Evolutionary conservation across 805 yeast genomes (phyloP).

Genomic region (Yamadazyma nakazawae): DNA sequence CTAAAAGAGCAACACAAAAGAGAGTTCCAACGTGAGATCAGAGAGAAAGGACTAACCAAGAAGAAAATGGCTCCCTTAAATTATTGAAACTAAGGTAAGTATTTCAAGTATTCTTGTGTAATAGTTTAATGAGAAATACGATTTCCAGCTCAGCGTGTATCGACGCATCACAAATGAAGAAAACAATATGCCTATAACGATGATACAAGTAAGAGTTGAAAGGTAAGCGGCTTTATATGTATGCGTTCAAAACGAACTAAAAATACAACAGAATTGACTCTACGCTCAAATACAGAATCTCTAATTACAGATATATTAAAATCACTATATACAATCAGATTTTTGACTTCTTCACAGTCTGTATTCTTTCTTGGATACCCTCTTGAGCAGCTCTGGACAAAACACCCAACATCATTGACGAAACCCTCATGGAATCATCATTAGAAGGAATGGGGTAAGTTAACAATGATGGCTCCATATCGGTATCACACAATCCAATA

Average conservation of each 20-base stretch:
- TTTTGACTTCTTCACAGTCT: conserved; percentile 13
- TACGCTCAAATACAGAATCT: background rate
- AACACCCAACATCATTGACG: conserved; percentile 76
- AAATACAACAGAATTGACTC: too few species aligned
- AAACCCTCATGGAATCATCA: conserved; percentile 84
- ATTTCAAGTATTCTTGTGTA: too few species aligned
- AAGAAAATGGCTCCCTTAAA: background rate
- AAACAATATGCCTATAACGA: too few species aligned
- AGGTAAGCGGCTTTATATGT: too few species aligned
- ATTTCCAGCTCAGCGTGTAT: too few species aligned
- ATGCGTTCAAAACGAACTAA: too few species aligned
- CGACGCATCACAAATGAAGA: too few species aligned
- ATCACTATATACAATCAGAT: conserved; percentile 1
- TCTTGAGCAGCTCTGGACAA: conserved; percentile 80
- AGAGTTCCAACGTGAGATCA: conserved; percentile 24
- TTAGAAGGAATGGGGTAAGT: conserved; percentile 97
- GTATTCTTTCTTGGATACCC: conserved; percentile 62
- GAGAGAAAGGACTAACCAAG: conserved; percentile 17
- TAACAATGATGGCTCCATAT: conserved; percentile 82
- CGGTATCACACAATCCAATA: conserved; percentile 90
- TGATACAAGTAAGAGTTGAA: too few species aligned
- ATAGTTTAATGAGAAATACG: too few species aligned
- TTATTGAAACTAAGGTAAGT: background rate
- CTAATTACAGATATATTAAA: background rate
- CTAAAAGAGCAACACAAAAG: conserved; percentile 19